Percentiles rank a stretch among this genome's conserved stretches.
Evolutionary conservation across 129 eudicot species (phyloP).

Genomic region (Centaurea solstitialis): DNA sequence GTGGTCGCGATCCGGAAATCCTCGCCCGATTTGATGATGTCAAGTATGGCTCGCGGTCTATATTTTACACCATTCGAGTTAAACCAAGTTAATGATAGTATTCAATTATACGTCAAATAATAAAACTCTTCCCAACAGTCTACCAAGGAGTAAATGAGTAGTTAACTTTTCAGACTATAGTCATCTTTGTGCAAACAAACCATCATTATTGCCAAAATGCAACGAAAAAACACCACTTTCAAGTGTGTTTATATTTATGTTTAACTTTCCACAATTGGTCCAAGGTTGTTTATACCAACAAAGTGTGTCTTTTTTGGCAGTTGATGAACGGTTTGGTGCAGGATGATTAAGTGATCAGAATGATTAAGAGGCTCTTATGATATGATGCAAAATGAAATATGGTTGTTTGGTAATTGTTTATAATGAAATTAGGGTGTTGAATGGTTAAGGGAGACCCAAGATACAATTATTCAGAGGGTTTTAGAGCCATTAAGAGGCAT

Average conservation of each 20-base stretch:
- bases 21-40: conserved; percentile 95
- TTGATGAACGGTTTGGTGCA: too few relatives aligned
- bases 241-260: background rate
- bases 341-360: too few relatives aligned
- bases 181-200: background rate
- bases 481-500: too few relatives aligned
- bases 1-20: conserved; percentile 86
- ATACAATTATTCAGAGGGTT: too few relatives aligned
- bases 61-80: conserved; percentile 12
- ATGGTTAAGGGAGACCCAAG: too few relatives aligned
- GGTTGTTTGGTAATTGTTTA: too few relatives aligned
- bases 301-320: background rate
- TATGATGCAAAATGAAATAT: too few relatives aligned
- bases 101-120: conserved; percentile 4
- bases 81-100: background rate
- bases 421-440: too few relatives aligned
- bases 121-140: background rate
- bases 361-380: too few relatives aligned
- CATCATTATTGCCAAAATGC: conserved; percentile 11
- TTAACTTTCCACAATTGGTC: background rate
- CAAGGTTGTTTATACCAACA: background rate
- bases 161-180: background rate
- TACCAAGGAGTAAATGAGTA: background rate
- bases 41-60: conserved; percentile 98
- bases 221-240: background rate